Evolutionary conservation across 352 stramenopile species (phyloP).

Genomic region (Globisporangium parvum): DNA sequence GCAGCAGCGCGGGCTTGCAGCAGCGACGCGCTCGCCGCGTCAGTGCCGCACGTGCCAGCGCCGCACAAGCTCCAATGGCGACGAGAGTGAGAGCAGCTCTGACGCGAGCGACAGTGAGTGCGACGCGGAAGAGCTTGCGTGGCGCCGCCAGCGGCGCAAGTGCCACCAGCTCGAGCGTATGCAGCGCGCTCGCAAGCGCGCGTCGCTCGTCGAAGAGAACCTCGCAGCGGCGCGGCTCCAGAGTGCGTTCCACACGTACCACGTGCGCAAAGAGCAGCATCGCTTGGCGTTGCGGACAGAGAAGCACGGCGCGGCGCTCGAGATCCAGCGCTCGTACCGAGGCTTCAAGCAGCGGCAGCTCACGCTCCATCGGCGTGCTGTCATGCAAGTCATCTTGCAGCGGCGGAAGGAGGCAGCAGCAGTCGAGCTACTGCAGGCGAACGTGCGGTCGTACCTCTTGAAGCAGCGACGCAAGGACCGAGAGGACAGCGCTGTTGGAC

Average conservation of each 20-base stretch:
- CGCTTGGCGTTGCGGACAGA: constrained; percentile 33
- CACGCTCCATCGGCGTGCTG: constrained; percentile 42
- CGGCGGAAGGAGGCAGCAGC: constrained; percentile 44
- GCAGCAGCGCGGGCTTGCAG: background rate
- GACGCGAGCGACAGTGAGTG: constrained; percentile 1
- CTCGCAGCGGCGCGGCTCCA: constrained; percentile 44
- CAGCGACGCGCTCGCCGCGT: background rate
- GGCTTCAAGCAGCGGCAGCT: constrained; percentile 47
- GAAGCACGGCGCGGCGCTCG: constrained; percentile 42
- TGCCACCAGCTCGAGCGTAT: constrained; percentile 10
- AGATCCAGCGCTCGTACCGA: constrained; percentile 65
- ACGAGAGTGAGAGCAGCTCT: background rate
- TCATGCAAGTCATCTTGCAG: constrained; percentile 41
- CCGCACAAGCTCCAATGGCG: background rate
- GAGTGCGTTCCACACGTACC: constrained; percentile 51
- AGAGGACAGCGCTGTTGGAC: background rate
- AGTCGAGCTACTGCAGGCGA: constrained; percentile 56
- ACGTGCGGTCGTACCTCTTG: constrained; percentile 55
- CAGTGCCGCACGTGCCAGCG: background rate
- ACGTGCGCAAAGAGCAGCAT: constrained; percentile 46
- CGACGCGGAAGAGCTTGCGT: constrained; percentile 26
- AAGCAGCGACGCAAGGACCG: constrained; percentile 20
- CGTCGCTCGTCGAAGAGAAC: constrained; percentile 43
- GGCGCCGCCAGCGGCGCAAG: constrained; percentile 27
- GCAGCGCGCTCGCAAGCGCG: constrained; percentile 13